A percentile compares a stretch with the other conserved stretches of the same genome.
Conservation (phyloP, 495 filamentous ascomycete genomes). For the Hypoxylon lienhwacheense region DNA sequence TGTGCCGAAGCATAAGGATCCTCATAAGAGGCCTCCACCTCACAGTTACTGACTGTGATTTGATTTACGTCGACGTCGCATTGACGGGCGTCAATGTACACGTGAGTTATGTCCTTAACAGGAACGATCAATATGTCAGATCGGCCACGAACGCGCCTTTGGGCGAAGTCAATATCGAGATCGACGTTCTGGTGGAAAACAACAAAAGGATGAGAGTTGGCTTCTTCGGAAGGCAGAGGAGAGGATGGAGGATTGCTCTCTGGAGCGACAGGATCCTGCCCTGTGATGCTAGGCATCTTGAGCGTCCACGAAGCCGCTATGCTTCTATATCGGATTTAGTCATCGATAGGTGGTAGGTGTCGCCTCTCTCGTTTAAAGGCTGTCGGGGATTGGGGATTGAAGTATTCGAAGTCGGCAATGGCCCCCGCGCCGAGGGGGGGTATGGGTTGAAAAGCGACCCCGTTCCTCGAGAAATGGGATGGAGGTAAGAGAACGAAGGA, state of each 20-base stretch:
- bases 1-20: conserved; percentile 72
- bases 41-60: conserved; percentile 68
- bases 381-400: not conserved
- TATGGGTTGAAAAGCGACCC: too few species aligned
- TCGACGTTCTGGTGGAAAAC: conserved; percentile 83
- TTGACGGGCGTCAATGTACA: conserved; percentile 84
- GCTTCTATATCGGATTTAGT: conserved; percentile 15
- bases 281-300: conserved; percentile 37
- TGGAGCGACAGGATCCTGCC: conserved; percentile 27
- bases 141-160: conserved; percentile 72
- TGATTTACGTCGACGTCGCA: conserved; percentile 64
- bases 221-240: conserved; percentile 40
- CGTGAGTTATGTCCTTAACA: conserved; percentile 62
- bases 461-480: too few species aligned
- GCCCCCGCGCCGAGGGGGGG: too few species aligned
- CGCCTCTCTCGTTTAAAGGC: not conserved
- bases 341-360: conserved; percentile 20
- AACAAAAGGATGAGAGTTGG: conserved; percentile 50
- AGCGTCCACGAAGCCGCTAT: conserved; percentile 30
- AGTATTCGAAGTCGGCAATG: not conserved
- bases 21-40: conserved; percentile 61
- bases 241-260: conserved; percentile 30
- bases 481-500: not conserved
- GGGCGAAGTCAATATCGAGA: conserved; percentile 81
- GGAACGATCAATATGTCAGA: conserved; percentile 80